Conservation (phyloP, 208 protist species). For the Crithidia brevicula region DNA sequence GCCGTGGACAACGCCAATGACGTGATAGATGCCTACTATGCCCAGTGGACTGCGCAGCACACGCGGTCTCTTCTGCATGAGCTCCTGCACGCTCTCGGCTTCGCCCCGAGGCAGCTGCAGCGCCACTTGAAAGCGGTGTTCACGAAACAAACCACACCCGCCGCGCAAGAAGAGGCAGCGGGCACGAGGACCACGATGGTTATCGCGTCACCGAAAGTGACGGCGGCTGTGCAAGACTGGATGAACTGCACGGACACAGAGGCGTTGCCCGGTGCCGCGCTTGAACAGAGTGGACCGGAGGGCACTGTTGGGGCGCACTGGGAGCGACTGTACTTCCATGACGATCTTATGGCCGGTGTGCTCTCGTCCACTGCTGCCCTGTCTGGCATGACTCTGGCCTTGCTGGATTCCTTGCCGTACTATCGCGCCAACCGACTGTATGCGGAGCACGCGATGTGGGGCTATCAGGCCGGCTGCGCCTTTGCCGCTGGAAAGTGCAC, state of each 20-base stretch:
- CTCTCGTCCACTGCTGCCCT: constrained; percentile 32
- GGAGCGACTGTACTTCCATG: constrained; percentile 62
- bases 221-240: constrained; percentile 16
- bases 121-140: neutral
- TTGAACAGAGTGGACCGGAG: constrained; percentile 67
- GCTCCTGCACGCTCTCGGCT: constrained; percentile 75
- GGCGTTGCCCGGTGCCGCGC: constrained; percentile 42
- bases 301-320: constrained; percentile 81
- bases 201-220: neutral
- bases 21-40: constrained; percentile 3
- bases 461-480: constrained; percentile 38
- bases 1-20: constrained; percentile 1
- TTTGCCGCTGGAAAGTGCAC: constrained; percentile 29
- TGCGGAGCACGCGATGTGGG: constrained; percentile 40
- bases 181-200: neutral
- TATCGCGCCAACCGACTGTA: constrained; percentile 49
- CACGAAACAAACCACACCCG: neutral
- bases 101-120: constrained; percentile 43
- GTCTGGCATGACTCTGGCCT: constrained; percentile 63
- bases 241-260: constrained; percentile 2
- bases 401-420: constrained; percentile 67
- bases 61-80: constrained; percentile 67
- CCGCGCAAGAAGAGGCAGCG: neutral
- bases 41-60: constrained; percentile 33
- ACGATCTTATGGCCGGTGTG: constrained; percentile 84